Percentiles rank a stretch among this genome's conserved stretches.
phyloP scores from a whole-genome alignment of 495 filamentous ascomycete species.

The Mytilinidion resinicola region DNA sequence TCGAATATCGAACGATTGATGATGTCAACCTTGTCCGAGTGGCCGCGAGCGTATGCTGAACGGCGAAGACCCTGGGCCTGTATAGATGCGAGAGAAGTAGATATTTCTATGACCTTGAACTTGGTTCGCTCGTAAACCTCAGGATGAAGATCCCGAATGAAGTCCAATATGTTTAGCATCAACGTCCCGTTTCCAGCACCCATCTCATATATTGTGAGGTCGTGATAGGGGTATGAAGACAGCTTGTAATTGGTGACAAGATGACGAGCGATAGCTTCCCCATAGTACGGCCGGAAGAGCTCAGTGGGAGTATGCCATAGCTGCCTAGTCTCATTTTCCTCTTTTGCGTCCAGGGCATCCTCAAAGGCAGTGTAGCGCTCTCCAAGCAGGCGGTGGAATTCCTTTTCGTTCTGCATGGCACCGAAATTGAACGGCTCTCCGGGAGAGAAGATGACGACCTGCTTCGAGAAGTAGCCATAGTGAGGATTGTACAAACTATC shows the following conservation, averaged over 20 bases:
- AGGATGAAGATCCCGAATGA: slow-evolving; percentile 82
- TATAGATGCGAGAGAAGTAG: slow-evolving; percentile 64
- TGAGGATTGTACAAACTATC: slow-evolving; percentile 95
- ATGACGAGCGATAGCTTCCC: slow-evolving; percentile 91
- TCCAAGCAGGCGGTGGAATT: slow-evolving; percentile 70
- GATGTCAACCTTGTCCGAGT: slow-evolving; percentile 81
- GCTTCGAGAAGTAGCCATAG: slow-evolving; percentile 97
- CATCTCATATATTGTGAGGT: slow-evolving; percentile 98
- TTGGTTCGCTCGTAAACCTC: slow-evolving; percentile 91
- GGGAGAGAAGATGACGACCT: slow-evolving; percentile 91
- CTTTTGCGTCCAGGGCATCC: slow-evolving; percentile 66
- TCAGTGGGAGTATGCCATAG: slow-evolving; percentile 99
- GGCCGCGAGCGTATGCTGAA: slow-evolving; percentile 60
- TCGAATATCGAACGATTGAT: slow-evolving; percentile 92
- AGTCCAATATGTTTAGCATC: slow-evolving; percentile 97
- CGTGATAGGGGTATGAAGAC: slow-evolving; percentile 87
- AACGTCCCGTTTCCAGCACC: slow-evolving; percentile 95
- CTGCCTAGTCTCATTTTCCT: slow-evolving; percentile 71
- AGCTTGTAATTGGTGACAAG: slow-evolving; percentile 93
- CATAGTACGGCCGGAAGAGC: slow-evolving; percentile 93
- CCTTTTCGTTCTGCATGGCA: slow-evolving; percentile 66
- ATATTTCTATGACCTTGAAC: slow-evolving; percentile 95
- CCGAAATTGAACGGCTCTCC: slow-evolving; percentile 92
- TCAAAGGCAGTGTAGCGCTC: slow-evolving; percentile 84
- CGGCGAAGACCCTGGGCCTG: slow-evolving; percentile 65